These are phyloP conservation scores for Solanum arcanum DNA, from an alignment of 257 asterid species.

Conservation along the genomic window DNA sequence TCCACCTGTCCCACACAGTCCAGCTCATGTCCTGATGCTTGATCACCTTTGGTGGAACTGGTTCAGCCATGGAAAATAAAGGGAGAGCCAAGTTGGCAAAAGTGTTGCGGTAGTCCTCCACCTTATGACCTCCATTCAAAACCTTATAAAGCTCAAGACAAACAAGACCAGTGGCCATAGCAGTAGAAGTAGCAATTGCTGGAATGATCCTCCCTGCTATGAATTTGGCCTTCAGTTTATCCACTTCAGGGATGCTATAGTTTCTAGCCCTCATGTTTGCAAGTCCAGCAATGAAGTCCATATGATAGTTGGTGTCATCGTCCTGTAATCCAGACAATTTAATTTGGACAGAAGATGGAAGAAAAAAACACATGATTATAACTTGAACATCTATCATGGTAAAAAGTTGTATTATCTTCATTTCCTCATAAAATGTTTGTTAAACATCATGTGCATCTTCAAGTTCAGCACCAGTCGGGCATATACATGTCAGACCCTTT, in stretches of 20 bases:
- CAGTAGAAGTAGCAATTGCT: slow-evolving; percentile 90
- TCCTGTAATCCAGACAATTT: slow-evolving; percentile 37
- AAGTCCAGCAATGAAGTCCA: slow-evolving; percentile 84
- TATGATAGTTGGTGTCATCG: slow-evolving; percentile 82
- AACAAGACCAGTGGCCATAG: slow-evolving; percentile 88
- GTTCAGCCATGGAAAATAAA: slow-evolving; percentile 86
- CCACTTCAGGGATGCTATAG: slow-evolving; percentile 83
- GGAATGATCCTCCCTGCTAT: slow-evolving; percentile 92
- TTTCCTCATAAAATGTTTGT: background rate
- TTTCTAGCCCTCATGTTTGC: slow-evolving; percentile 98
- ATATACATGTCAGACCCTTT: background rate
- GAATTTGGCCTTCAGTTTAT: slow-evolving; percentile 79
- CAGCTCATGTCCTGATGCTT: slow-evolving; percentile 73
- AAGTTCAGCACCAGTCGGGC: background rate
- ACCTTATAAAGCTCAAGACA: slow-evolving; percentile 91
- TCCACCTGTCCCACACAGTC: slow-evolving; percentile 96
- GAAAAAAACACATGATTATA: background rate
- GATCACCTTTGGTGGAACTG: slow-evolving; percentile 58
- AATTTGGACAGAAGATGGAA: background rate
- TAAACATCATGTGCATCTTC: background rate
- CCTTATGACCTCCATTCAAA: slow-evolving; percentile 55
- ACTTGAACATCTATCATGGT: background rate
- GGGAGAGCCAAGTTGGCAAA: slow-evolving; percentile 91
- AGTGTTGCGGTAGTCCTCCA: slow-evolving; percentile 91
- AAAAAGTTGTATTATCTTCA: background rate